Evolutionary conservation across 352 stramenopile species (phyloP).

Genomic region (Globisporangium cystogenes): DNA sequence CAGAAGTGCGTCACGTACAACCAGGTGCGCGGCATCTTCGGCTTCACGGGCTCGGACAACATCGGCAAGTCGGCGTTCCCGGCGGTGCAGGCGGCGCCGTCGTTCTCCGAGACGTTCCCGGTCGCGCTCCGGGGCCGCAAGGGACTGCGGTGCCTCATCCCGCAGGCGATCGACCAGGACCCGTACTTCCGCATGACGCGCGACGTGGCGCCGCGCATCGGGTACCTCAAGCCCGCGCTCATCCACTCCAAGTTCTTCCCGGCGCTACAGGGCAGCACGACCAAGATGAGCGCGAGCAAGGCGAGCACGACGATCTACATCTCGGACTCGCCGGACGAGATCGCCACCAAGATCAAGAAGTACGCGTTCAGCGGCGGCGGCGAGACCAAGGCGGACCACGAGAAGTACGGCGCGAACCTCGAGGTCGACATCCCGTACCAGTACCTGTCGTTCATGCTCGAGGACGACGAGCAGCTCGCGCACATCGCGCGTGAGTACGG

Average conservation of each 20-base stretch:
- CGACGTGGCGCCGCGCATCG: slow-evolving; percentile 97
- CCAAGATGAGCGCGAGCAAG: slow-evolving; percentile 99
- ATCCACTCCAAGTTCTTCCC: slow-evolving; percentile 99
- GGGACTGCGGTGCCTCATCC: slow-evolving; percentile 97
- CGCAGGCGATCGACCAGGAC: slow-evolving; percentile 99
- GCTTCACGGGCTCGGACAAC: slow-evolving; percentile 97
- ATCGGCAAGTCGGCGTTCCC: slow-evolving; percentile 99
- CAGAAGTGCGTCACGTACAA: slow-evolving; percentile 99
- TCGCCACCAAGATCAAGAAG: slow-evolving; percentile 91
- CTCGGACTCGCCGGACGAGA: slow-evolving; percentile 96
- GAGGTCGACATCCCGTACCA: slow-evolving; percentile 98
- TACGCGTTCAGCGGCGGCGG: slow-evolving; percentile 92
- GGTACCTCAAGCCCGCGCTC: slow-evolving; percentile 94
- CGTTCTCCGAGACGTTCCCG: slow-evolving; percentile 97
- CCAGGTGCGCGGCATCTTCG: slow-evolving; percentile 98
- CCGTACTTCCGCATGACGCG: slow-evolving; percentile 98
- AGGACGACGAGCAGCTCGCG: slow-evolving; percentile 97
- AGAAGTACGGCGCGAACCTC: slow-evolving; percentile 98
- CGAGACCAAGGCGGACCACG: slow-evolving; percentile 98
- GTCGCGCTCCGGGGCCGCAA: slow-evolving; percentile 81
- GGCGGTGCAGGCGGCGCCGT: slow-evolving; percentile 96
- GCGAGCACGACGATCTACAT: slow-evolving; percentile 98
- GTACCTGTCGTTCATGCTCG: slow-evolving; percentile 99
- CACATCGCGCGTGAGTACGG: slow-evolving; percentile 95
- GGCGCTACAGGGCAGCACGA: slow-evolving; percentile 93